Evolutionary conservation across 306 rosid species (phyloP).

Genomic region (Macrotyloma uniflorum): DNA sequence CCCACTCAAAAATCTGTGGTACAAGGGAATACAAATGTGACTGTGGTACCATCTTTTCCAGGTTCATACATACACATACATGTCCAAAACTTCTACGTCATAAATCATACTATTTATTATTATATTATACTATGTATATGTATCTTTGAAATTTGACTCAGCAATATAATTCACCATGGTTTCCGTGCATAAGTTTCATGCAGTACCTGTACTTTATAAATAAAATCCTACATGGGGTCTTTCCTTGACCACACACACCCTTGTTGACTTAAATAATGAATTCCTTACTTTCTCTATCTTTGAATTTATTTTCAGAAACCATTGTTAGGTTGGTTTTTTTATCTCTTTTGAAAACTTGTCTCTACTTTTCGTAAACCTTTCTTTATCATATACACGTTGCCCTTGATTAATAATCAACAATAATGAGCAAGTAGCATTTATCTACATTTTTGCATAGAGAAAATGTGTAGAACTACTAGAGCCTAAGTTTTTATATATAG

Average conservation of each 20-base stretch:
- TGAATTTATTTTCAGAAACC: not conserved
- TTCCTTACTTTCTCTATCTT: not conserved
- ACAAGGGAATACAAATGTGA: constrained; percentile 89
- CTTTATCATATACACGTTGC: not conserved
- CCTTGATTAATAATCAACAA: not conserved
- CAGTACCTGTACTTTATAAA: constrained; percentile 1
- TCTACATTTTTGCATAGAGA: not conserved
- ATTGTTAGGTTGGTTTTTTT: not conserved
- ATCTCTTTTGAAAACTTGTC: not conserved
- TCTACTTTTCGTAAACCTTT: not conserved
- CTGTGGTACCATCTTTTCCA: constrained; percentile 94
- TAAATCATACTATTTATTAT: no score
- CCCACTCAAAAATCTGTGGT: constrained; percentile 84
- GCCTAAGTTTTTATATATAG: not conserved
- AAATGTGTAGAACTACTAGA: not conserved
- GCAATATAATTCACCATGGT: not conserved
- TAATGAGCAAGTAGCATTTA: not conserved
- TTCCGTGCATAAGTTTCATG: constrained; percentile 27
- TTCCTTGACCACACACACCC: constrained; percentile 35
- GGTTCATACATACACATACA: constrained; percentile 44
- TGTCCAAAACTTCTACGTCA: not conserved
- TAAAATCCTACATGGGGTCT: not conserved
- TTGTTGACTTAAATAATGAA: constrained; percentile 9
- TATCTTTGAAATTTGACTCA: not conserved
- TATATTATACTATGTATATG: no score